These are phyloP conservation scores for Platanus orientalis DNA, from an alignment of 164 flowering plant species.

Conservation along the genomic window DNA sequence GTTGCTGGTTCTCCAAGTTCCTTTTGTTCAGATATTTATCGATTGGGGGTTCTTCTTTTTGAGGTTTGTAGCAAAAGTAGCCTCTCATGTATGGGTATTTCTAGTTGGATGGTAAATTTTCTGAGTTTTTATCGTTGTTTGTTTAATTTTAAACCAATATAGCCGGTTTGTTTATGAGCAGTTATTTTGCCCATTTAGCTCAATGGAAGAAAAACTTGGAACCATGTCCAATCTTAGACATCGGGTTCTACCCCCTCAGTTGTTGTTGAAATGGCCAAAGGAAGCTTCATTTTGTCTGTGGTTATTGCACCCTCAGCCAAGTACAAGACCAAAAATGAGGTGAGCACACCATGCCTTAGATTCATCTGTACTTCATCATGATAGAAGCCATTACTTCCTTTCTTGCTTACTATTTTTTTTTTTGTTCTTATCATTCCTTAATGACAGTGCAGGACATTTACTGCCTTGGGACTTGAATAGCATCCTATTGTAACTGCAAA, in stretches of 20 bases:
- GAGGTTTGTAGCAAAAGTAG: slow-evolving; percentile 49
- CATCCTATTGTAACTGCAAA: not conserved
- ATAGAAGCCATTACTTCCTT: not conserved
- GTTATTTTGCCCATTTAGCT: slow-evolving; percentile 77
- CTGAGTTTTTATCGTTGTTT: not conserved
- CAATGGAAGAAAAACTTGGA: slow-evolving; percentile 72
- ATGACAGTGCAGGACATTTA: not conserved
- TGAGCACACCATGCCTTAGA: slow-evolving; percentile 16
- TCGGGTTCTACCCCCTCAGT: slow-evolving; percentile 88
- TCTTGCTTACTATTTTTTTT: not conserved
- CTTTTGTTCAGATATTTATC: slow-evolving; percentile 82
- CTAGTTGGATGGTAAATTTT: not conserved
- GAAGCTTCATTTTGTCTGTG: slow-evolving; percentile 96
- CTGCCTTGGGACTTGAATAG: not conserved
- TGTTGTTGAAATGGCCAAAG: slow-evolving; percentile 87
- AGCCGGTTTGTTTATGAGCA: slow-evolving; percentile 27
- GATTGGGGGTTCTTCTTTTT: slow-evolving; percentile 88
- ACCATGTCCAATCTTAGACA: slow-evolving; percentile 90
- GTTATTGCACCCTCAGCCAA: slow-evolving; percentile 91
- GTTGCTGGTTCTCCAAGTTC: slow-evolving; percentile 58
- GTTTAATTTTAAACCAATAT: slow-evolving; percentile 3
- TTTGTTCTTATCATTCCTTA: not conserved
- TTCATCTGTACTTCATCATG: not conserved
- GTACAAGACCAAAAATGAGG: slow-evolving; percentile 77
- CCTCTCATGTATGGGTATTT: not conserved